Evolutionary conservation across 1,284 basidiomycete species (phyloP), one percentile per base, ranked within the genome.

Genomic region (Schizopora paradoxa): DNA sequence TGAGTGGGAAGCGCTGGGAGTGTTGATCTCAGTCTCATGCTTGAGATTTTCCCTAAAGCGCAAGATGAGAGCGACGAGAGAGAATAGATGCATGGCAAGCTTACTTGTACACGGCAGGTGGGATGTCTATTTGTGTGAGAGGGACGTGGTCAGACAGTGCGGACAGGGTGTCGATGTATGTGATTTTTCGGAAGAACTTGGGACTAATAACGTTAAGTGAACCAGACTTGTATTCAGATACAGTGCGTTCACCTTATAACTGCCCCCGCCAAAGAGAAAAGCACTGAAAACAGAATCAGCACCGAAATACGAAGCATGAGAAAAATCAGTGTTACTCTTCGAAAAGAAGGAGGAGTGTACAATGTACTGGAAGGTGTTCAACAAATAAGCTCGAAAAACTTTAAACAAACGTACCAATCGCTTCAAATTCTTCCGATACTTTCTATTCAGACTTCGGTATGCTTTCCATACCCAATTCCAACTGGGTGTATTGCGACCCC

Each of bases 381-480:
- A 40, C 4, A 18, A n/a, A 14, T 16, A 22, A 31, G 43, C 23
- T 0, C 3, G 23, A 11, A 34, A 37, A 5, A 8, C 28, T 16
- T 8, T 21, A 41, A 40, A 29, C 41, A 44, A 35, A 60, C 78
- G 50, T 49, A 85, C 85, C 63, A 91, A 59, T 59, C 79, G 78
- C 62, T 92, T 91, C 48, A 92, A 64, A 58, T 92, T 90, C 68
- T 92, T 92, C 44, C 90, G 76, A 59, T 90, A 92, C 63, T 89
- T 90, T 43, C 87, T 69, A 59, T 75, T 86, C 31, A 91, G 66
- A 58, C 82, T 83, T 22, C 86, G 73, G 60, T 91, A 91, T 1
- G 87, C 85, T 57, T 88, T 89, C 89, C 89, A 91, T 25, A 91
- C 76, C 88, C 88, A 92, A 53, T 82, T 88, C 89, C 89, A 91